Percentiles rank a stretch among this genome's conserved stretches.
Conservation (phyloP, 2,329 filamentous ascomycete genomes). For the Fusarium nodosum region DNA sequence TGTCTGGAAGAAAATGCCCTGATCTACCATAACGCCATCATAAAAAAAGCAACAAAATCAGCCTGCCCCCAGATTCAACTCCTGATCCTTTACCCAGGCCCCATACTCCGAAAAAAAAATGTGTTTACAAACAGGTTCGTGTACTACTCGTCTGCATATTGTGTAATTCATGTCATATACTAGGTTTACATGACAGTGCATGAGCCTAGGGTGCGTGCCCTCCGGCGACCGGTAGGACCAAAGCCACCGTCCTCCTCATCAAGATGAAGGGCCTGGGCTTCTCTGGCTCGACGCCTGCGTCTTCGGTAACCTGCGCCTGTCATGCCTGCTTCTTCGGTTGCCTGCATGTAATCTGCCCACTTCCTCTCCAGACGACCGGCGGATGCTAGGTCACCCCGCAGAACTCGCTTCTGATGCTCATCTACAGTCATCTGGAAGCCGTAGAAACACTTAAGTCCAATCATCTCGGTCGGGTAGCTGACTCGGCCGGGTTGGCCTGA, state of each 20-base stretch:
- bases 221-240: constrained; percentile 67
- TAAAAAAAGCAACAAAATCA: constrained; percentile 14
- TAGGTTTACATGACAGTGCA: constrained; percentile 73
- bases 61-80: constrained; percentile 21
- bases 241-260: constrained; percentile 80
- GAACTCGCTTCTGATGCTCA: constrained; percentile 88
- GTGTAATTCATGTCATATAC: constrained; percentile 12
- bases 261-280: constrained; percentile 83
- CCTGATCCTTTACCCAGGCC: constrained; percentile 21
- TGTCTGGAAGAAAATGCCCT: constrained; percentile 23
- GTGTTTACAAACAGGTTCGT: constrained; percentile 14
- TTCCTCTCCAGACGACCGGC: constrained; percentile 87
- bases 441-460: constrained; percentile 93
- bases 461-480: constrained; percentile 81
- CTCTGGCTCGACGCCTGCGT: constrained; percentile 80
- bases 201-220: constrained; percentile 73
- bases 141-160: constrained; percentile 8
- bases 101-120: constrained; percentile 12
- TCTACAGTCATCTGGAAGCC: constrained; percentile 96
- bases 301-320: constrained; percentile 75
- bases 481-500: constrained; percentile 55
- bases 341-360: constrained; percentile 96
- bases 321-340: constrained; percentile 84
- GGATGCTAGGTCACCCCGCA: constrained; percentile 79
- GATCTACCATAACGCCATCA: constrained; percentile 45